Base-by-base conservation (phyloP, 2,329 filamentous ascomycete species). In the Fusarium setosum region DNA sequence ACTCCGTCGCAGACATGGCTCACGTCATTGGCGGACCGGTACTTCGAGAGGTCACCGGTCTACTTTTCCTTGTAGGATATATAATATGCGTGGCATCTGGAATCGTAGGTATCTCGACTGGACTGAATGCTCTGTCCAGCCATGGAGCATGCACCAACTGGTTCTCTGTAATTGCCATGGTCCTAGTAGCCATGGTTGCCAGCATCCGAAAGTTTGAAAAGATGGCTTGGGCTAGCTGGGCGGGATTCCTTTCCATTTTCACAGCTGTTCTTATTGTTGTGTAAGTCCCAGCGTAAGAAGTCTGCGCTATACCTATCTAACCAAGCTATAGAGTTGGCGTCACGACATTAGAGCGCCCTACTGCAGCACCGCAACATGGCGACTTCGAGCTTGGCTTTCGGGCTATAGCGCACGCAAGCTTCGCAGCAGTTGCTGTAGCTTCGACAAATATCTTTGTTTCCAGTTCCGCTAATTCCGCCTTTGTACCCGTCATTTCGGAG, bases 111-210 rank as follows among this genome's bases (percentile, higher is more conserved):
- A 81, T 88, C 2, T 86, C 86, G 0, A 85, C 85, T 0, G 87
- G 82, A 0, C 76, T 90, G 51, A 90, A 90, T 67, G 85, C 86
- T 1, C 77, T 90, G 2, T 87, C 85, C 0, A 78, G 80, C 26
- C 87, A 90, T 67, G 83, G 82, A 4, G 76, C 83, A 4, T 90
- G 88, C 69, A 88, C 87, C 0, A 86, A 86, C 15, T 86, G 80
- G 77, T 90, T 82, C 74, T 80, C 81, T 9, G 79, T 88, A 23
- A 73, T 89, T 5, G 84, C 84, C 0, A 83, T 85, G 1, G 69
- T 82, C 2, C 74, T 83, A 8, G 80, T 87, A 9, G 82, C 83
- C 23, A 63, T 79, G 1, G 78, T 82, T 6, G 85, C 86, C 1
- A 84, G 81, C 23, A 80, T 88, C 6, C 82, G 68, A 50, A 73